These are phyloP conservation scores for Rachicladosporium sp. DNA, from an alignment of 2,329 filamentous ascomycete species.

Conservation along the genomic window DNA sequence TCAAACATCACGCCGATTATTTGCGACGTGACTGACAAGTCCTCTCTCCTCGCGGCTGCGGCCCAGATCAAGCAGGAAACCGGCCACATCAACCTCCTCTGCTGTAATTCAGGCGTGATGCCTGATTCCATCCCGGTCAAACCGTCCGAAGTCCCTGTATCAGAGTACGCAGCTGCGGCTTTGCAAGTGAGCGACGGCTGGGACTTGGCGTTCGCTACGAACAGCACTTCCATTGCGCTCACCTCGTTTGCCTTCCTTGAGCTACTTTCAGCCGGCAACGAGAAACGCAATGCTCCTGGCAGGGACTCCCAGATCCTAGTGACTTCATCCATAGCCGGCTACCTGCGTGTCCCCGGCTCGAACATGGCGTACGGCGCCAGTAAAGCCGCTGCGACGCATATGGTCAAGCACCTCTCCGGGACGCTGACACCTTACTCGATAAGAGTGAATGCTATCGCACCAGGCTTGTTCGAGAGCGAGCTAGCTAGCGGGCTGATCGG, in stretches of 20 bases:
- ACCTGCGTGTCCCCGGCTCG: slow-evolving; percentile 26
- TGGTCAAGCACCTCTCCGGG: slow-evolving; percentile 38
- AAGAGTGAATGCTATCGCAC: slow-evolving; percentile 39
- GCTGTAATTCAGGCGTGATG: slow-evolving; percentile 27
- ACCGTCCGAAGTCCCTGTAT: slow-evolving; percentile 6
- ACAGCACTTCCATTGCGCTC: slow-evolving; percentile 26
- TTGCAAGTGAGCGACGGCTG: slow-evolving; percentile 12
- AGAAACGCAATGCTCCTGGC: slow-evolving; percentile 19
- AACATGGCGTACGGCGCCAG: slow-evolving; percentile 30
- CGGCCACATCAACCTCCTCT: slow-evolving; percentile 24
- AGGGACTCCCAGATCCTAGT: slow-evolving; percentile 33
- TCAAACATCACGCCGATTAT: slow-evolving; percentile 29
- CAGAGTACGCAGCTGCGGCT: slow-evolving; percentile 12
- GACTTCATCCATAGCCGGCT: slow-evolving; percentile 36
- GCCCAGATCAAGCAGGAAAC: slow-evolving; percentile 25
- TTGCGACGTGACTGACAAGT: slow-evolving; percentile 34
- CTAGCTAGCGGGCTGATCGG: slow-evolving; percentile 42
- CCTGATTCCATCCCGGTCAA: slow-evolving; percentile 3
- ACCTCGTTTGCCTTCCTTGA: slow-evolving; percentile 30
- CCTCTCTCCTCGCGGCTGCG: slow-evolving; percentile 25
- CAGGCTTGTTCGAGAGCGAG: slow-evolving; percentile 50
- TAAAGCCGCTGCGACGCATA: slow-evolving; percentile 37
- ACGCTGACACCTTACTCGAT: slow-evolving; percentile 30
- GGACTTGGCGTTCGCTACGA: slow-evolving; percentile 17
- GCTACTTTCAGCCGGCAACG: slow-evolving; percentile 30